phyloP scores from a whole-genome alignment of 768 basidiomycete genomes.

The Baorangia bicolor region DNA sequence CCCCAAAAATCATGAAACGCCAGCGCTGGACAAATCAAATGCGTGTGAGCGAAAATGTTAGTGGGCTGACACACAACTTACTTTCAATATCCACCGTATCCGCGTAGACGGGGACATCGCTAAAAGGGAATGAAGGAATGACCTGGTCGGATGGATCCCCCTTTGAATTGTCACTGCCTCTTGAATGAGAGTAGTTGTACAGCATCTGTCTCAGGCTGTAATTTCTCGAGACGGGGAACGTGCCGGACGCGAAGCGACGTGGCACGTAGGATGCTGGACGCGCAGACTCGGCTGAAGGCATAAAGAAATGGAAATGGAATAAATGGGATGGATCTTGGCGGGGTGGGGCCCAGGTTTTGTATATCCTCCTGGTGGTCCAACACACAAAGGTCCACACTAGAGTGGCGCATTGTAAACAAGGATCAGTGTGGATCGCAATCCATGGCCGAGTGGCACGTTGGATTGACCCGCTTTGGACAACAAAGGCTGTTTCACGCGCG shows the following conservation, averaged over 20 bases:
- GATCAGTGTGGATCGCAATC: neutral
- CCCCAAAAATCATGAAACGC: slow-evolving; percentile 35
- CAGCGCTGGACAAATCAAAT: slow-evolving; percentile 24
- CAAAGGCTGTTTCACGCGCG: neutral
- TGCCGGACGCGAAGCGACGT: slow-evolving; percentile 23
- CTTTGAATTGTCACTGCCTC: neutral
- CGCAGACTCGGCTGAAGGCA: slow-evolving; percentile 5
- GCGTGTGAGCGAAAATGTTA: neutral
- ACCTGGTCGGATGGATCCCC: slow-evolving; percentile 24
- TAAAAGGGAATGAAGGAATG: slow-evolving; percentile 34
- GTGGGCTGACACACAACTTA: slow-evolving; percentile 25
- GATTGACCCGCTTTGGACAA: neutral
- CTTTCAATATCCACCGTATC: slow-evolving; percentile 45
- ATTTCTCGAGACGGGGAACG: slow-evolving; percentile 27
- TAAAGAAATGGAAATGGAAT: slow-evolving; percentile 2
- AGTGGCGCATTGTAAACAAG: slow-evolving; percentile 7
- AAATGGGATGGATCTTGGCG: neutral
- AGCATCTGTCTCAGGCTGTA: slow-evolving; percentile 30
- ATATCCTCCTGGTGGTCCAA: slow-evolving; percentile 10
- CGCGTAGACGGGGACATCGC: slow-evolving; percentile 30
- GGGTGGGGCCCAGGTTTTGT: slow-evolving; percentile 12
- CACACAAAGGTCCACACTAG: neutral
- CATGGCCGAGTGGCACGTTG: slow-evolving; percentile 2
- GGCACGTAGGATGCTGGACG: slow-evolving; percentile 16
- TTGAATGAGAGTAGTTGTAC: slow-evolving; percentile 17